phyloP scores from a whole-genome alignment of 2,329 filamentous ascomycete genomes.

The Nemania diffusa region DNA sequence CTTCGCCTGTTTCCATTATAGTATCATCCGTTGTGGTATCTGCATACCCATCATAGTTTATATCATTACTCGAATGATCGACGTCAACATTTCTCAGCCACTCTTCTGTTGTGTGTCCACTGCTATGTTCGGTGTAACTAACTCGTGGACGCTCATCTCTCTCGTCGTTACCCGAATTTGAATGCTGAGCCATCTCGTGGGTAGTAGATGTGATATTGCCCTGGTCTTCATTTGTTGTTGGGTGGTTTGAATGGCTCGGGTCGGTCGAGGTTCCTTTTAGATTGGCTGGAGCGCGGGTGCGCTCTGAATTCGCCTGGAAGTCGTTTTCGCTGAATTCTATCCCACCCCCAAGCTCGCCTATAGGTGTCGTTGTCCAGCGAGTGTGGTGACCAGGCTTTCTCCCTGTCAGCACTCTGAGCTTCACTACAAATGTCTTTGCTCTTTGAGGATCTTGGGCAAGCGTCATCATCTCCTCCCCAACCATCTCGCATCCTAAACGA shows the following conservation, averaged over 20 bases:
- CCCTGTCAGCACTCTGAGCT: slow-evolving; percentile 60
- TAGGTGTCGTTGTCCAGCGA: slow-evolving; percentile 45
- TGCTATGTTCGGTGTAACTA: slow-evolving; percentile 6
- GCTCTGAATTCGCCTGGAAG: slow-evolving; percentile 34
- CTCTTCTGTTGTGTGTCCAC: slow-evolving; percentile 33
- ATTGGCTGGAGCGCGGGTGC: slow-evolving; percentile 30
- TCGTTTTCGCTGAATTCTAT: slow-evolving; percentile 21
- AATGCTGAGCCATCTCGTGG: slow-evolving; percentile 12
- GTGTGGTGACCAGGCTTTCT: slow-evolving; percentile 57
- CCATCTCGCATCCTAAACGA: slow-evolving; percentile 58
- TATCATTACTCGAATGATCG: slow-evolving; percentile 22
- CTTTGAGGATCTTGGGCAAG: slow-evolving; percentile 59
- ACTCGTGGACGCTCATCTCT: neutral
- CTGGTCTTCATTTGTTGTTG: slow-evolving; percentile 15
- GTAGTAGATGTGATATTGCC: neutral
- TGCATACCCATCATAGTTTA: slow-evolving; percentile 22
- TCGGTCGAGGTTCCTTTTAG: slow-evolving; percentile 18
- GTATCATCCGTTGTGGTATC: slow-evolving; percentile 33
- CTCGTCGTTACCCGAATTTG: slow-evolving; percentile 1
- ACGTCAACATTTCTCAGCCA: slow-evolving; percentile 36
- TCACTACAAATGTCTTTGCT: slow-evolving; percentile 57
- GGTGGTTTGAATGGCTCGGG: slow-evolving; percentile 3
- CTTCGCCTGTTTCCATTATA: slow-evolving; percentile 23
- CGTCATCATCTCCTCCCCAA: slow-evolving; percentile 60
- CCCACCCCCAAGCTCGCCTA: slow-evolving; percentile 37